These are phyloP conservation scores for Candida krabiensis DNA, from an alignment of 805 yeast genomes.

Conservation along the genomic window DNA sequence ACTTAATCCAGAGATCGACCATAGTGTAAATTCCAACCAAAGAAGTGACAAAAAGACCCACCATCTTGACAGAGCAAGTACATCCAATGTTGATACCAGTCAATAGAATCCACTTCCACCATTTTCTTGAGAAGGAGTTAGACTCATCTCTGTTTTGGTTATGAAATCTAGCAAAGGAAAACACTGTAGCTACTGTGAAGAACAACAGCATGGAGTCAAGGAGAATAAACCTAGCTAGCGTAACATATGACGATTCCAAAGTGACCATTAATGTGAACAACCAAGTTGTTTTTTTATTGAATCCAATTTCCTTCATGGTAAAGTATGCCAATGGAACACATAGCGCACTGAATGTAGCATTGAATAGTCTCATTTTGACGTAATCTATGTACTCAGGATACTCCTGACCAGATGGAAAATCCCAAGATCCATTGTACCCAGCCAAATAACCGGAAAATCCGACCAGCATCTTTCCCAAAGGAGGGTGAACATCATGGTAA, in stretches of 20 bases:
- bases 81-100: conserved; percentile 90
- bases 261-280: conserved; percentile 76
- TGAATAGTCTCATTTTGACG: conserved; percentile 84
- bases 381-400: conserved; percentile 80
- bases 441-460: conserved; percentile 79
- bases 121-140: conserved; percentile 60
- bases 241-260: conserved; percentile 79
- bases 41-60: conserved; percentile 87
- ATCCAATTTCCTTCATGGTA: conserved; percentile 76
- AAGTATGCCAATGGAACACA: conserved; percentile 87
- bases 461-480: conserved; percentile 77
- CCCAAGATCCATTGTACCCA: conserved; percentile 87
- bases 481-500: conserved; percentile 87
- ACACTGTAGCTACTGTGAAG: conserved; percentile 83
- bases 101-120: conserved; percentile 92
- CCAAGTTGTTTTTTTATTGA: conserved; percentile 71
- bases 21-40: conserved; percentile 88
- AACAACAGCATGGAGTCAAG: conserved; percentile 89
- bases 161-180: conserved; percentile 71
- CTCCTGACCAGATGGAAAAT: conserved; percentile 75
- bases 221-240: conserved; percentile 84
- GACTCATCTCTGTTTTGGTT: conserved; percentile 48
- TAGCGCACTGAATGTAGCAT: conserved; percentile 78
- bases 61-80: conserved; percentile 93
- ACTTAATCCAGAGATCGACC: conserved; percentile 86